phyloP scores from a whole-genome alignment of 2,329 filamentous ascomycete species.

The Arthrobotrys megalospora region DNA sequence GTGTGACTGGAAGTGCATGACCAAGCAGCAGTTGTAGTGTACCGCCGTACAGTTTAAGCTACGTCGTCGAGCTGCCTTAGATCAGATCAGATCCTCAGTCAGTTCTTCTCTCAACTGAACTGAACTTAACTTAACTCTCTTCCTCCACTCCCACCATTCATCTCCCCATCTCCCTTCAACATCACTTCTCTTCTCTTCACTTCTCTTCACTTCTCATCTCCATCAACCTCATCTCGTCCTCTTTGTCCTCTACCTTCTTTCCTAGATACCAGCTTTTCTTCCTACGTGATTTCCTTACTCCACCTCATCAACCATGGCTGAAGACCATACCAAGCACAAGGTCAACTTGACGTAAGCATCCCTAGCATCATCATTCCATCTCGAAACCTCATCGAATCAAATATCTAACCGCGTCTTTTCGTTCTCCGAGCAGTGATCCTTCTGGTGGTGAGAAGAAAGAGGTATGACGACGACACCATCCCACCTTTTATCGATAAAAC shows the following conservation, averaged over 20 bases:
- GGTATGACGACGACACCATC: slow-evolving; percentile 71
- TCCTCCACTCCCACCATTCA: slow-evolving; percentile 36
- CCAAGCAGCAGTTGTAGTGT: neutral
- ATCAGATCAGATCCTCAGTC: slow-evolving; percentile 39
- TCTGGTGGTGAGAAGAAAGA: slow-evolving; percentile 90
- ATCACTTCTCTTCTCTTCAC: too few species aligned
- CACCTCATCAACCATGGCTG: slow-evolving; percentile 62
- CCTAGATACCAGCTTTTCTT: slow-evolving; percentile 28
- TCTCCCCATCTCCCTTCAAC: slow-evolving; percentile 9
- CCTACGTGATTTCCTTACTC: slow-evolving; percentile 31
- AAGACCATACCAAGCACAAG: slow-evolving; percentile 72
- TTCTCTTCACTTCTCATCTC: neutral
- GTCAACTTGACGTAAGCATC: slow-evolving; percentile 81
- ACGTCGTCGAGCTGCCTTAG: slow-evolving; percentile 30
- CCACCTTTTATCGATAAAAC: slow-evolving; percentile 64
- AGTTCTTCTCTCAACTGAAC: neutral
- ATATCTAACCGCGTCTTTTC: slow-evolving; percentile 63
- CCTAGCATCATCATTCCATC: slow-evolving; percentile 38
- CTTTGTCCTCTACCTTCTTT: neutral
- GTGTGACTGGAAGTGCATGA: slow-evolving; percentile 37
- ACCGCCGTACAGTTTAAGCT: slow-evolving; percentile 28
- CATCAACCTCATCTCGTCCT: neutral
- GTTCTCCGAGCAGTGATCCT: slow-evolving; percentile 76
- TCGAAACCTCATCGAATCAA: slow-evolving; percentile 5
- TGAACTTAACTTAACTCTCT: slow-evolving; percentile 15